Base-by-base conservation (phyloP, 139 green algal species). In the Yamagishiella unicocca region DNA sequence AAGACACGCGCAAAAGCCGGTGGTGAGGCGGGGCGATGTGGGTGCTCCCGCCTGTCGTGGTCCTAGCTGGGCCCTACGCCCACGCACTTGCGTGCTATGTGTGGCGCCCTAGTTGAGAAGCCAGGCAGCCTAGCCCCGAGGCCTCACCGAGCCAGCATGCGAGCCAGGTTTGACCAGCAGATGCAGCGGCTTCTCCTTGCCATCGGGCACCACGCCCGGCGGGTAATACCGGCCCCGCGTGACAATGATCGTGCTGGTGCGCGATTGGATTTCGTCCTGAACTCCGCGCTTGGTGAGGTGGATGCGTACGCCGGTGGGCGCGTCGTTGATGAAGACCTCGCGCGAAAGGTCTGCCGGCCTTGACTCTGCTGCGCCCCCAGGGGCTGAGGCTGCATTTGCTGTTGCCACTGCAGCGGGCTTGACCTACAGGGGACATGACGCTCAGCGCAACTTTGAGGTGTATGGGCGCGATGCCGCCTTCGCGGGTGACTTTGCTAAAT, bases 311-410 rank as follows among this genome's bases (percentile, higher is more conserved):
- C 75, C 40, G 2, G 88, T 64, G 6, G 89, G 68, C 4, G 90
- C 92, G 64, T 94, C 89, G 35, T 95, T 95, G 67, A 95, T 95
- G 3, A 46, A 31, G 4, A 95, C 90, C 37, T 95, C 92, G 1
- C 82, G 71, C 3, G 33, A 79, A 14, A 40, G 31, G 29, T 85
- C 79, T 10, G 14, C 0, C 1, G 78, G 38, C 12, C 33, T 35
- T 2, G 58, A 22, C 5, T 72, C 55, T 40, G 77, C 37, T 14
- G 33, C 35, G n/a, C 37, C 37, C 25, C 25, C 55, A 1, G 21
- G 33, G 5, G 73, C n/a, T 21, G 31, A 19, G 7, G 75, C 33
- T 64, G 75, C 10, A 10, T 29, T 9, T 7, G 71, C 71, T 58
- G 43, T 33, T 33, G 14, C 6, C 4, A 55, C 43, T 58, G 38